Evolutionary conservation across 805 yeast species (phyloP).

Genomic region (Ogataea trehaloabstinens): DNA sequence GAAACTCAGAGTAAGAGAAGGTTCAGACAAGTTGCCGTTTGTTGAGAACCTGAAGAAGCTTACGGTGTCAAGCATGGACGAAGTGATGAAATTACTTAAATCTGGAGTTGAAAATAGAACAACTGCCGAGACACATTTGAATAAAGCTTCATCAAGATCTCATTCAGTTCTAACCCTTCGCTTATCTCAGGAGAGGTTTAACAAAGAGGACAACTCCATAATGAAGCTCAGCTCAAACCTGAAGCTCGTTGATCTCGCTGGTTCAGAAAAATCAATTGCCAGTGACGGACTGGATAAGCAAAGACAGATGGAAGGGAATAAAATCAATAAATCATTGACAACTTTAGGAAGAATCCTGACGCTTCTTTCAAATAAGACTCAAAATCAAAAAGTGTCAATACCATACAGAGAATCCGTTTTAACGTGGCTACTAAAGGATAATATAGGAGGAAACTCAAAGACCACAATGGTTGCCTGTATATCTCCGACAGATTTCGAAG

Average conservation of each 20-base stretch:
- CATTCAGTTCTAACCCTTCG: conserved; percentile 74
- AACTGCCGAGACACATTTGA: conserved; percentile 73
- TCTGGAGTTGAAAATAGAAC: conserved; percentile 58
- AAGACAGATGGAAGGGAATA: conserved; percentile 70
- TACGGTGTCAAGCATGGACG: conserved; percentile 44
- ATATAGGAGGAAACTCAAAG: conserved; percentile 76
- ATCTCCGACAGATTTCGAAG: conserved; percentile 76
- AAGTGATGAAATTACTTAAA: conserved; percentile 45
- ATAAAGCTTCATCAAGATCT: conserved; percentile 70
- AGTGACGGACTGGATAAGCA: conserved; percentile 50
- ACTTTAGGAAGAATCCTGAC: conserved; percentile 71
- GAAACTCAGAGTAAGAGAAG: conserved; percentile 57
- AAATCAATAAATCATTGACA: conserved; percentile 74
- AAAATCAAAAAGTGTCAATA: conserved; percentile 33
- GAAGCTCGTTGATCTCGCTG: conserved; percentile 75
- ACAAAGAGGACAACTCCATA: conserved; percentile 29
- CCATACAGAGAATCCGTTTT: conserved; percentile 76
- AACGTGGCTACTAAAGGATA: conserved; percentile 74
- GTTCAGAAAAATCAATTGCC: conserved; percentile 68
- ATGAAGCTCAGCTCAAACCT: conserved; percentile 51
- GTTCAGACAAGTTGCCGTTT: conserved; percentile 62
- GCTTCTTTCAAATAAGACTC: conserved; percentile 39
- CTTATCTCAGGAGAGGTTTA: conserved; percentile 55
- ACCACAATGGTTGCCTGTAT: conserved; percentile 88
- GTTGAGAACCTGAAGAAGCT: conserved; percentile 65